phyloP scores from a whole-genome alignment of 2,329 filamentous ascomycete species.

The Cordyceps farinosa region DNA sequence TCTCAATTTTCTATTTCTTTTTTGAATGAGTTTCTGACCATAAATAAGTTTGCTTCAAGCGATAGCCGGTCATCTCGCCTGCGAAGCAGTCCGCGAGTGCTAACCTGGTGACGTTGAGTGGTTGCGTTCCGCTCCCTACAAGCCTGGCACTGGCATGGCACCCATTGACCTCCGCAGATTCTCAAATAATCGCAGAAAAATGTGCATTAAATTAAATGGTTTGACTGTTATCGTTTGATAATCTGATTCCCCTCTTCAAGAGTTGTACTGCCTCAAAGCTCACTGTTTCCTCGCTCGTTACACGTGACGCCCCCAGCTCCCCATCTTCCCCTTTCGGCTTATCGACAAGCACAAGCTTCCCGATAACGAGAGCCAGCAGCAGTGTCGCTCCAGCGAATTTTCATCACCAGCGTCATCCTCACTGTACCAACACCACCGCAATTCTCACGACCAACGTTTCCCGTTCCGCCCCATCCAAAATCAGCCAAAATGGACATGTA shows the following conservation, averaged over 20 bases:
- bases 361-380: neutral
- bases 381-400: conserved; percentile 4
- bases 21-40: too few species aligned
- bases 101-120: too few species aligned
- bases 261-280: too few species aligned
- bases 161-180: neutral
- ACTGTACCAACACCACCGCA: neutral
- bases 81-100: too few species aligned
- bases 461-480: conserved; percentile 12
- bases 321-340: conserved; percentile 13
- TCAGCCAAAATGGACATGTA: conserved; percentile 26
- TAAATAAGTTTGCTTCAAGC: too few species aligned
- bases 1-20: neutral
- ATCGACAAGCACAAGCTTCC: conserved; percentile 13
- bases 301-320: neutral
- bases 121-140: neutral
- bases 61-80: neutral
- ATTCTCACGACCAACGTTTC: neutral
- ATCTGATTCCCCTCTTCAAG: too few species aligned
- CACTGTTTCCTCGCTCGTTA: neutral
- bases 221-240: neutral
- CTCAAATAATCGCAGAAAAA: neutral
- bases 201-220: too few species aligned
- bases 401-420: conserved; percentile 15
- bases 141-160: neutral